These are phyloP conservation scores for Avena insularis DNA, from an alignment of 176 grass and related monocot genomes.

Conservation along the genomic window DNA sequence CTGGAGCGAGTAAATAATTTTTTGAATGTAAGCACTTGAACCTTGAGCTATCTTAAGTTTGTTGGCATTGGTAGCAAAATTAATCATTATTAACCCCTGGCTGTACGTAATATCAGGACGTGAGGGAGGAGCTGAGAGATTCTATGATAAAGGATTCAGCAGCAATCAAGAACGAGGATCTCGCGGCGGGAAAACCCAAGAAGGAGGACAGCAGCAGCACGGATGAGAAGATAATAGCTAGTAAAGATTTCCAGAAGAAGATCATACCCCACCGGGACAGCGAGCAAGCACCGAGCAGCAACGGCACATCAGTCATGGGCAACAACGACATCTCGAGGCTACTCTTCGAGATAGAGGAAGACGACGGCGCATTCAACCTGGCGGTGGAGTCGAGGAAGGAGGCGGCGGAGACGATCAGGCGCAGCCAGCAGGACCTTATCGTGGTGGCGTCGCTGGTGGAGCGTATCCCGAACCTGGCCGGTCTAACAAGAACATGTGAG, in stretches of 20 bases:
- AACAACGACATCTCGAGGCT: constrained; percentile 55
- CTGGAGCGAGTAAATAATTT: constrained; percentile 85
- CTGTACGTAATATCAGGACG: constrained; percentile 64
- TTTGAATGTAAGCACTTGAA: constrained; percentile 77
- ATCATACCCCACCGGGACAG: constrained; percentile 53
- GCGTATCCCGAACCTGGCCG: constrained; percentile 90
- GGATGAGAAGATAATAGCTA: constrained; percentile 29
- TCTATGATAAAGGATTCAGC: constrained; percentile 71
- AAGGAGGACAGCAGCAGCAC: background rate
- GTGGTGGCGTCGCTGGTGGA: constrained; percentile 85
- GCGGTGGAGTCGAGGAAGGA: constrained; percentile 75
- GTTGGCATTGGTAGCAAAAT: background rate
- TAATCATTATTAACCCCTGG: constrained; percentile 31
- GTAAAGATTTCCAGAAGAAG: constrained; percentile 91
- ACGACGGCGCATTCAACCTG: constrained; percentile 67
- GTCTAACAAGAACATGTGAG: constrained; percentile 89
- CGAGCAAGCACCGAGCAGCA: constrained; percentile 18
- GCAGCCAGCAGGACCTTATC: constrained; percentile 74
- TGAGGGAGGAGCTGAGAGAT: constrained; percentile 82
- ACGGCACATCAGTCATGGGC: background rate
- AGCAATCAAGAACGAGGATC: constrained; percentile 76
- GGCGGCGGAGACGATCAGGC: constrained; percentile 71
- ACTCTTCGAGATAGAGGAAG: constrained; percentile 73
- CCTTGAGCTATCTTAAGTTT: background rate
- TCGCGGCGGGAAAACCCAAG: constrained; percentile 36